Percentiles rank a stretch among this genome's conserved stretches.
These are phyloP conservation scores for Metschnikowia santaceciliae DNA, from an alignment of 805 yeast genomes.

Conservation along the genomic window DNA sequence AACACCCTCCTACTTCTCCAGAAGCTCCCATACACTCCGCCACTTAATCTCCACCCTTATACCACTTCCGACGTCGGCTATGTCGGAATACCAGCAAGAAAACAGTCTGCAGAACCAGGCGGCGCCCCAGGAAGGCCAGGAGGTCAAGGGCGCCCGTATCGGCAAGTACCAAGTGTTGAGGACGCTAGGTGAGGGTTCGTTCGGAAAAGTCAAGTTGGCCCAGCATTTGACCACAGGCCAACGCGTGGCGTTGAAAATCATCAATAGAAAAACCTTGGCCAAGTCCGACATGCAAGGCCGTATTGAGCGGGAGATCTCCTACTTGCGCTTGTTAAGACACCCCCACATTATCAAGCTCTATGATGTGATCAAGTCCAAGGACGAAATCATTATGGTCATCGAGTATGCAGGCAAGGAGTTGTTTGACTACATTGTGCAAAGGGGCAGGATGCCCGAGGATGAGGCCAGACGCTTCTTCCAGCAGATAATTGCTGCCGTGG, in stretches of 20 bases:
- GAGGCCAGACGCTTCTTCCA: slow-evolving; percentile 94
- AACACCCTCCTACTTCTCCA: not conserved
- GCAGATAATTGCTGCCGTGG: slow-evolving; percentile 94
- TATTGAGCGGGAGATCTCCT: slow-evolving; percentile 90
- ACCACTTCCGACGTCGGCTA: slow-evolving; percentile 1
- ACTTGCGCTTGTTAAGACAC: slow-evolving; percentile 81
- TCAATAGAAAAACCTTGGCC: slow-evolving; percentile 86
- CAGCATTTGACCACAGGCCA: slow-evolving; percentile 89
- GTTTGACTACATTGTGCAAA: slow-evolving; percentile 91
- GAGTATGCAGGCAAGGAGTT: slow-evolving; percentile 96
- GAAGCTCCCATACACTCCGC: not conserved
- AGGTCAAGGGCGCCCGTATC: slow-evolving; percentile 47
- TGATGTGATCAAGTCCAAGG: slow-evolving; percentile 92
- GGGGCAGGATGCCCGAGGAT: slow-evolving; percentile 87
- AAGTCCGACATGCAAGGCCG: slow-evolving; percentile 97
- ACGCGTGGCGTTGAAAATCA: slow-evolving; percentile 87
- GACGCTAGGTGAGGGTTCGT: slow-evolving; percentile 93
- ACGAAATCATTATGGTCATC: slow-evolving; percentile 95
- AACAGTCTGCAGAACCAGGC: slow-evolving; percentile 4
- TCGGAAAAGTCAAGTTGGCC: slow-evolving; percentile 92
- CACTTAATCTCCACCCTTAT: not conserved
- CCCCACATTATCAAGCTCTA: slow-evolving; percentile 94
- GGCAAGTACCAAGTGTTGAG: slow-evolving; percentile 93
- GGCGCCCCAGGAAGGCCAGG: slow-evolving; percentile 12
- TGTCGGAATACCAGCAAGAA: slow-evolving; percentile 13